Conservation (phyloP, 768 basidiomycete species). For the Grammothele lineata region DNA sequence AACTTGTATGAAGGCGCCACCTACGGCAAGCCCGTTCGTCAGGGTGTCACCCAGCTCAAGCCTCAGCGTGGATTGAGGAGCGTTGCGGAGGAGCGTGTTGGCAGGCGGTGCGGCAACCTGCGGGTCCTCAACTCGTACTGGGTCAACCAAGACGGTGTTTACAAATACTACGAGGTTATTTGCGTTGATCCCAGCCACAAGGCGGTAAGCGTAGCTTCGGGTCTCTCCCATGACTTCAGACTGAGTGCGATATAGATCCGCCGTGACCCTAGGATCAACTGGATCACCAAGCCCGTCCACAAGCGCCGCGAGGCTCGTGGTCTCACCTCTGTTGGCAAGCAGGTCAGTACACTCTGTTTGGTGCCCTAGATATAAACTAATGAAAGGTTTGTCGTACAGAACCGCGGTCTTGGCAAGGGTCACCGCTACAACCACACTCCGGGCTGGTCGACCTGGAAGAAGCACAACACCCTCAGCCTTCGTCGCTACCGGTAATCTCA, state of each 20-base stretch:
- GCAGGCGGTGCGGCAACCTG: constrained; percentile 91
- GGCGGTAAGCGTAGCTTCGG: constrained; percentile 53
- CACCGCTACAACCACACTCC: constrained; percentile 92
- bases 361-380: constrained; percentile 1
- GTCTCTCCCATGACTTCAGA: neutral
- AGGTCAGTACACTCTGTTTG: constrained; percentile 44
- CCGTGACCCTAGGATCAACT: constrained; percentile 96
- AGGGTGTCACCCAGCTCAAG: constrained; percentile 99
- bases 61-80: constrained; percentile 91
- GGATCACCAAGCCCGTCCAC: constrained; percentile 98
- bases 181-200: constrained; percentile 95
- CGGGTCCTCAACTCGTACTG: constrained; percentile 98
- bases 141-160: constrained; percentile 98
- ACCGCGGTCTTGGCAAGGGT: constrained; percentile 96
- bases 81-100: constrained; percentile 97
- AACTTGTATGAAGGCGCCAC: constrained; percentile 69
- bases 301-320: constrained; percentile 98
- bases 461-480: constrained; percentile 95
- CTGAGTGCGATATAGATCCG: constrained; percentile 55
- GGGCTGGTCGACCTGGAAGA: constrained; percentile 90
- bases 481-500: constrained; percentile 73
- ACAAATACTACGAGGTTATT: constrained; percentile 99
- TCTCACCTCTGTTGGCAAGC: constrained; percentile 94
- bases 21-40: constrained; percentile 97
- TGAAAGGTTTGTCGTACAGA: constrained; percentile 41